phyloP scores from a whole-genome alignment of 2,329 filamentous ascomycete species.

The Elsinoe arachidis region DNA sequence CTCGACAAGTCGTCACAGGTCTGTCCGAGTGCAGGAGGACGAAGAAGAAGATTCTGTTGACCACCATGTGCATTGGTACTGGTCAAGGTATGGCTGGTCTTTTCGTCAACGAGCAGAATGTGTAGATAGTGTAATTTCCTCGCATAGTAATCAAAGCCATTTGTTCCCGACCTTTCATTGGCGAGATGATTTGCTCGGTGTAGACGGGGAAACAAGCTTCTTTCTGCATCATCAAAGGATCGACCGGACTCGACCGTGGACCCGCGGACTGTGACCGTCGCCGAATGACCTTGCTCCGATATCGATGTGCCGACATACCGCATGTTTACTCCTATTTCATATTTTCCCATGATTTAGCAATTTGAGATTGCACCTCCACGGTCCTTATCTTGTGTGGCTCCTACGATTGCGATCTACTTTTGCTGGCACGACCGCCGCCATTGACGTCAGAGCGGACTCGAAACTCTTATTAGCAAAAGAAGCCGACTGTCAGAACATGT shows the following conservation, averaged over 20 bases:
- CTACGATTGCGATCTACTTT: too few relatives aligned
- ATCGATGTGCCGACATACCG: background rate
- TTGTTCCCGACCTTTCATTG: background rate
- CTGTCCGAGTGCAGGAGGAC: conserved; percentile 73
- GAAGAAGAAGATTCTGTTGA: conserved; percentile 85
- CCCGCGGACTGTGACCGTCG: background rate
- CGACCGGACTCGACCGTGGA: background rate
- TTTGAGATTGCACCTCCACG: background rate
- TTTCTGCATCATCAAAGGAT: background rate
- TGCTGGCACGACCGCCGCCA: too few relatives aligned
- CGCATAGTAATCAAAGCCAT: conserved; percentile 4
- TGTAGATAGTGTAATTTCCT: conserved; percentile 22
- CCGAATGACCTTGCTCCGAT: conserved; percentile 8
- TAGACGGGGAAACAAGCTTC: conserved; percentile 4
- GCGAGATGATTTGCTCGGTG: background rate
- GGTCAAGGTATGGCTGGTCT: conserved; percentile 59
- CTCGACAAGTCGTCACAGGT: conserved; percentile 79
- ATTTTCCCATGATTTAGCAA: background rate
- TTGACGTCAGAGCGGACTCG: background rate
- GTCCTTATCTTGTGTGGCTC: too few relatives aligned
- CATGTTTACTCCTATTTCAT: conserved; percentile 3
- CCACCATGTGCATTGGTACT: conserved; percentile 76
- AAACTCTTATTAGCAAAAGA: background rate
- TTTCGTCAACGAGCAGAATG: conserved; percentile 54
- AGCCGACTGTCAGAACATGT: background rate